Evolutionary conservation across 1,139 yeast species (phyloP).

Genomic region (Taphrina confusa): DNA sequence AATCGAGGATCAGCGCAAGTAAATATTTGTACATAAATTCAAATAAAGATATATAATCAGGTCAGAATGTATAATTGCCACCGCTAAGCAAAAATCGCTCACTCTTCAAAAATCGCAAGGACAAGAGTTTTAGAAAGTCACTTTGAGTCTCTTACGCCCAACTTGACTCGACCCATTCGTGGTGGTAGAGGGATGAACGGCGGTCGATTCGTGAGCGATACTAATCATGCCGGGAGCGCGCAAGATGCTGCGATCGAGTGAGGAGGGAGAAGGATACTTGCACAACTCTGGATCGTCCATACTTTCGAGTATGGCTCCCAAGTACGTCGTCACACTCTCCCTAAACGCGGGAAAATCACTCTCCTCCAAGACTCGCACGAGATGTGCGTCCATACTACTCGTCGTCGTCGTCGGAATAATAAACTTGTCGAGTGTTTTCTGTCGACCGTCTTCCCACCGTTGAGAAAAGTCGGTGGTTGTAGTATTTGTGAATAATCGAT

Average conservation of each 20-base stretch:
- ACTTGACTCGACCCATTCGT: background rate
- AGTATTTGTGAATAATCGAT: background rate
- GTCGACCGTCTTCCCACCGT: background rate
- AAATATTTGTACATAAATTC: too few species aligned
- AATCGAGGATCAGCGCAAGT: slow-evolving; percentile 19
- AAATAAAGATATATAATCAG: too few species aligned
- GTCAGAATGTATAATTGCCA: too few species aligned
- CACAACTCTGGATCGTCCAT: slow-evolving; percentile 10
- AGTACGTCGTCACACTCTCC: background rate
- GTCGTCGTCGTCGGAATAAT: background rate
- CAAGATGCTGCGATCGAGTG: background rate
- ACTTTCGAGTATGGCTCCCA: background rate
- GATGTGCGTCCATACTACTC: background rate
- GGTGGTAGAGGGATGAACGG: background rate
- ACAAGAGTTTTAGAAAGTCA: too few species aligned
- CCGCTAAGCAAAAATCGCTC: too few species aligned
- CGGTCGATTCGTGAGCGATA: slow-evolving; percentile 8
- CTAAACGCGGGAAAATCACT: background rate
- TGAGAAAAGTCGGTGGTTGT: background rate
- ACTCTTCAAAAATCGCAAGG: too few species aligned
- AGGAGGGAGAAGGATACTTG: background rate
- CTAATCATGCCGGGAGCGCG: slow-evolving; percentile 26
- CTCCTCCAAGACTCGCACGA: background rate
- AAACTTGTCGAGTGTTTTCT: background rate
- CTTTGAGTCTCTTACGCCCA: too few species aligned